phyloP scores from a whole-genome alignment of 169 alveolate species.

The Plasmodium gonderi region DNA sequence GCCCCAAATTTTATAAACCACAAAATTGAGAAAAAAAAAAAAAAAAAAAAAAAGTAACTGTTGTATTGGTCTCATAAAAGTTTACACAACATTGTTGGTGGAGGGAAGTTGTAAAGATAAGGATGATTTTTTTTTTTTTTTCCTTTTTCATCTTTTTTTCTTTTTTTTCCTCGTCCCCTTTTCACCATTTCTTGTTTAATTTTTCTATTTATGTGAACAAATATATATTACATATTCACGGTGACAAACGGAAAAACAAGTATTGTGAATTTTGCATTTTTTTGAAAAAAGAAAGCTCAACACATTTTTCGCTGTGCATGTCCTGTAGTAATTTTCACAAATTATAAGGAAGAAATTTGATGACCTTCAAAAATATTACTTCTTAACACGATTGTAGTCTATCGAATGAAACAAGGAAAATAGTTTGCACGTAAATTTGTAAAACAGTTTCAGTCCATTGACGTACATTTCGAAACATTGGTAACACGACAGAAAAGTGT shows the following conservation, averaged over 20 bases:
- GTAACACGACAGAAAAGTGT: background rate
- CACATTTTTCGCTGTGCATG: conserved; percentile 6
- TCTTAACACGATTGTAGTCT: too few species aligned
- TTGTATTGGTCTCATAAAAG: background rate
- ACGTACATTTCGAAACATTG: background rate
- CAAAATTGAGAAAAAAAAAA: background rate
- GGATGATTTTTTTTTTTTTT: background rate
- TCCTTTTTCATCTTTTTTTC: background rate
- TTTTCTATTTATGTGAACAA: background rate
- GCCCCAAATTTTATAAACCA: background rate
- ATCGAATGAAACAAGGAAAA: too few species aligned
- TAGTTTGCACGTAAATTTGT: too few species aligned
- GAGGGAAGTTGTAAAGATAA: background rate
- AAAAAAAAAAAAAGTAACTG: background rate
- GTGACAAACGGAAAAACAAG: background rate
- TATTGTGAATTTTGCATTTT: background rate
- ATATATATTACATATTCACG: background rate
- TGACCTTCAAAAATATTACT: too few species aligned
- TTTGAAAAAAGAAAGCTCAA: background rate
- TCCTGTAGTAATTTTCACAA: background rate
- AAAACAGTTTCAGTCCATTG: background rate
- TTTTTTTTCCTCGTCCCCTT: background rate
- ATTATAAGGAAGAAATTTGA: background rate
- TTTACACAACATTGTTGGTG: background rate
- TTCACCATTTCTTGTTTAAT: too few species aligned